Percentiles rank a stretch among this genome's conserved stretches.
These are phyloP conservation scores for Ophiostoma fasciatum DNA, from an alignment of 2,329 filamentous ascomycete species.

Conservation along the genomic window DNA sequence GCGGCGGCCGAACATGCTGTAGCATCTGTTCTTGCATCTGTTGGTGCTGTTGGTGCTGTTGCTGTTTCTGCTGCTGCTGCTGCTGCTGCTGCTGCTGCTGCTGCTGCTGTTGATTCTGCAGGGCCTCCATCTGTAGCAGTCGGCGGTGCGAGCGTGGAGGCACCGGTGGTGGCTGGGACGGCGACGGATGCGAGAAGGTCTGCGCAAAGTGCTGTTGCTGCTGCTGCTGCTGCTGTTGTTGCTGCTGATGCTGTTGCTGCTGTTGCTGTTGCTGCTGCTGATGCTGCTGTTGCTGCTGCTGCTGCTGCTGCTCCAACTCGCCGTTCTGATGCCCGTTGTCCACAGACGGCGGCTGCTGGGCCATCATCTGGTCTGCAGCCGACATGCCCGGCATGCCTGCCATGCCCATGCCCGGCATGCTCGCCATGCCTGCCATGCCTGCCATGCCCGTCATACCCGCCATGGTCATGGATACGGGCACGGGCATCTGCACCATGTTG, in stretches of 20 bases:
- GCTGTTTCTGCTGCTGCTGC: conserved; percentile 15
- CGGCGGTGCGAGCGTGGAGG: conserved; percentile 17
- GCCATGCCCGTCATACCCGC: conserved; percentile 1
- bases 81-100: conserved; percentile 3
- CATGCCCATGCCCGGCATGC: too few relatives aligned
- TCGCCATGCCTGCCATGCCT: too few relatives aligned
- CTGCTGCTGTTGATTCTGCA: conserved; percentile 11
- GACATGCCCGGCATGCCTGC: too few relatives aligned
- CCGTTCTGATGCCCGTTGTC: neutral
- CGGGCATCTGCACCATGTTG: conserved; percentile 2
- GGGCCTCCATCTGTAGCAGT: conserved; percentile 11
- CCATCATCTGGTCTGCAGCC: neutral
- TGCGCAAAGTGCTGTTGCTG: neutral
- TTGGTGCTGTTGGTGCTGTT: conserved; percentile 12
- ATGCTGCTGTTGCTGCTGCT: conserved; percentile 9
- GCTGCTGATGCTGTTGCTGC: neutral
- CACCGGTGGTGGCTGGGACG: conserved; percentile 13
- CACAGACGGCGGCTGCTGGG: neutral
- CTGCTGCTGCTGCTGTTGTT: neutral
- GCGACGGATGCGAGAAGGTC: conserved; percentile 21
- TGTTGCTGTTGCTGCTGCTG: conserved; percentile 2
- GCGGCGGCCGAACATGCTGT: conserved; percentile 13
- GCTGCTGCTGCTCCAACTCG: conserved; percentile 8
- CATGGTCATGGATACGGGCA: conserved; percentile 5
- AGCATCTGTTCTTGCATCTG: conserved; percentile 10